Evolutionary conservation across 2,329 filamentous ascomycete genomes (phyloP), one percentile per base, ranked within the genome.

Genomic region (Aspergillus ruber): DNA sequence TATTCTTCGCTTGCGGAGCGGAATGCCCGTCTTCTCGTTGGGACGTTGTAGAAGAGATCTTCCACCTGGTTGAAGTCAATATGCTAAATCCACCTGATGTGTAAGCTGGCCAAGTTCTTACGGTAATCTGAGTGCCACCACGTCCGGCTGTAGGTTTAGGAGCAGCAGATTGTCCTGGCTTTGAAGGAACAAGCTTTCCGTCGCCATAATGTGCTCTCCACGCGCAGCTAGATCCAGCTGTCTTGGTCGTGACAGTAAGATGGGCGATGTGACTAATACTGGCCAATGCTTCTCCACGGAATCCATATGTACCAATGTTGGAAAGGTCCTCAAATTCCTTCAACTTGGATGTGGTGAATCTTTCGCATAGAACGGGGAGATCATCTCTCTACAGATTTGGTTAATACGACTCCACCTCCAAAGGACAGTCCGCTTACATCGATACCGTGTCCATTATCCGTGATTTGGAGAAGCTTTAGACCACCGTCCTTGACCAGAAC

Each of bases 251-350:
- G 39, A 98, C 89, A 3, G 85, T 89, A 18, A 98, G 77, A 72
- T 98, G 94, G 29, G 94, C 91, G 59, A 98, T 96, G 65, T 98
- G 93, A 63, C 91, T 97, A 66, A 98, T 98, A 70, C 93, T 97
- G 12, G 93, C 93, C 46, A 98, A 73, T 3, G 93, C 93, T 70
- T 98, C 93, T 47, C 93, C 93, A 45, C 93, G 86, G 63, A 98
- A 98, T n/a, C 93, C 93, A 67, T 98, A 98, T 1, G 93, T 97
- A 44, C 84, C 85, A 55, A 98, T 97, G 4, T 84, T 87, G 36
- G 82, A 82, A 42, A 98, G 75, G 65, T 98, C 93, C 66, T 97
- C 91, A 57, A 98, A 98, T 4, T 82, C 81, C 58, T 93, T 90
- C 49, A 98, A 78, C 66, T 98, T 98, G 10, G 91, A 97, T 0